Evolutionary conservation across 2,329 filamentous ascomycete genomes (phyloP), one percentile per base, ranked within the genome.

Genomic region (Epichloe coenophiala): DNA sequence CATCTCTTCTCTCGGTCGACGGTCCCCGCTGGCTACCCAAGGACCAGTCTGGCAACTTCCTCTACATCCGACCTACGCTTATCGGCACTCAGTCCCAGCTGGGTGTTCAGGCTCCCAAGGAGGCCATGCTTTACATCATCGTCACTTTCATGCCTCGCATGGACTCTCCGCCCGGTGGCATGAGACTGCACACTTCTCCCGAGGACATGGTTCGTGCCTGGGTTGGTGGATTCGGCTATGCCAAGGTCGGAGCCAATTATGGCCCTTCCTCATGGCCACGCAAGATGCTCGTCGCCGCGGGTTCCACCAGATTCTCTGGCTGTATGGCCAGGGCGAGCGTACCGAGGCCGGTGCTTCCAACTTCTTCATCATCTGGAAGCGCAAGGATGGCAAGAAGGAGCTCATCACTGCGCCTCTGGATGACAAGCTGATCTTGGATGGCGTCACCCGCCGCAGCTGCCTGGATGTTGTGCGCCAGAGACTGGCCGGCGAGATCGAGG

Each of bases 181-280:
- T 94, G 74, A 83, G 78, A 59, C 78, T 95, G 44, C 78, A 91
- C 62, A 91, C 89, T 0, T 86, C 80, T 44, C 78, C 80, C 50
- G 81, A 90, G 57, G 87, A 95, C 65, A 87, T 84, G 73, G 82
- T 95, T 52, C 84, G 90, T 57, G 89, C 90, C 12, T 96, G 90
- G 90, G 88, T 88, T 19, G 90, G 90, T 54, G 90, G 91, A 9
- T 95, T 94, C 65, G 90, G 90, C 1, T 90, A 85, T 63, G 88
- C 89, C 54, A 96, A 96, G 70, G 79, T 96, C 36, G 90, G 90
- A 50, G 90, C 90, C 54, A 96, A 95, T 73, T 96, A 95, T 66
- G 90, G 90, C 0, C 90, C 90, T 17, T 83, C 80, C 75, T 96
- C 49, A 74, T 88, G 49, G 86, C 88, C 3, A 89, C 89, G 46